These are phyloP conservation scores for Vitis labrusca DNA, from an alignment of 164 flowering plant species.

Conservation along the genomic window DNA sequence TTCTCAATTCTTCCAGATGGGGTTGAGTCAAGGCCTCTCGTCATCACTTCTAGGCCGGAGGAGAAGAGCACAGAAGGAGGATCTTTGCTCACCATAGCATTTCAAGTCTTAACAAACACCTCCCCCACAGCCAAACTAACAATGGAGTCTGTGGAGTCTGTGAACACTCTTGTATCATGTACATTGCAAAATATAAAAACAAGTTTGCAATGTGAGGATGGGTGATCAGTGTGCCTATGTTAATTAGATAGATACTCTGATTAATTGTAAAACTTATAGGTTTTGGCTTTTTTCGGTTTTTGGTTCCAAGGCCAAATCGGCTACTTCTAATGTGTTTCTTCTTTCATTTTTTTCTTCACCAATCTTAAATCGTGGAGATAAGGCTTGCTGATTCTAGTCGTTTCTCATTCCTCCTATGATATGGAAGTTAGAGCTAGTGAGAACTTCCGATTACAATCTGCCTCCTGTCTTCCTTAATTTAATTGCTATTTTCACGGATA, in stretches of 20 bases:
- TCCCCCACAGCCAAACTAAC: conserved; percentile 71
- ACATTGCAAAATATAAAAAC: conserved; percentile 74
- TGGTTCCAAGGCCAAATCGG: background rate
- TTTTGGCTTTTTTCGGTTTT: background rate
- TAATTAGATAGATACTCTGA: conserved; percentile 13
- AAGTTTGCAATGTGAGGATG: conserved; percentile 85
- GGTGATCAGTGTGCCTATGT: conserved; percentile 21
- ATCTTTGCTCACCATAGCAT: conserved; percentile 80
- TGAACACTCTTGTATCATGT: conserved; percentile 70
- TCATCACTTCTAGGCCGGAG: conserved; percentile 72
- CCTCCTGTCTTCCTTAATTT: too few relatives aligned
- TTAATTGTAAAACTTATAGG: conserved; percentile 25
- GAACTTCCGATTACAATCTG: too few relatives aligned
- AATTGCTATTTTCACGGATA: too few relatives aligned
- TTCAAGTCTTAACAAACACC: conserved; percentile 67
- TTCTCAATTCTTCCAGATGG: conserved; percentile 93
- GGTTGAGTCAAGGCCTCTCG: conserved; percentile 70
- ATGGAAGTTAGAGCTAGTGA: too few relatives aligned
- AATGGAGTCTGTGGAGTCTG: conserved; percentile 72
- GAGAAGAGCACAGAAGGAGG: conserved; percentile 78
- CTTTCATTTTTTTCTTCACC: conserved; percentile 1
- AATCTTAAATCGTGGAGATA: too few relatives aligned
- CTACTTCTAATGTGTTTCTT: conserved; percentile 4
- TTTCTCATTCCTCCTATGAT: too few relatives aligned
- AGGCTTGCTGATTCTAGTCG: too few relatives aligned